Base-by-base conservation (phyloP, 352 stramenopile genomes). In the Phytophthora pluvialis region DNA sequence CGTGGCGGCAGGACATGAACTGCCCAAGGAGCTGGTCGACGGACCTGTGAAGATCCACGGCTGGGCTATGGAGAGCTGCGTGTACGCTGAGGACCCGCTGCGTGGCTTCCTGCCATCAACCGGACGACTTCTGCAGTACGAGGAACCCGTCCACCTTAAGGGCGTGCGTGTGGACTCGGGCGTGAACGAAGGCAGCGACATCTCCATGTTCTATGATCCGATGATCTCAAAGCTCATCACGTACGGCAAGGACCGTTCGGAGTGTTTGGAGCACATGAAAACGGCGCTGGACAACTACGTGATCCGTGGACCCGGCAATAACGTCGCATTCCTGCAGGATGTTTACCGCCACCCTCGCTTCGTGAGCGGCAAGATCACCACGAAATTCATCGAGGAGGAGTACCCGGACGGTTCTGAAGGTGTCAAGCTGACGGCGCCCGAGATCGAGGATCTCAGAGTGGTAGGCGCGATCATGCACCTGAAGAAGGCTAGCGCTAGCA, bases 21-120 rank as follows among this genome's bases (percentile, higher is more conserved):
- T 99, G 15, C 96, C 96, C 1, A 73, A 88, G 36, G 67, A 90
- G 42, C 75, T 98, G 60, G 79, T 95, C 31, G 67, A 85, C 4
- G 77, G 76, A 15, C 76, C 78, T 7, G 58, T 90, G 9, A 72
- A 81, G 61, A 90, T 88, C 56, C 75, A 88, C 46, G 77, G 83
- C 36, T 90, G 73, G 72, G 91, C 95, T 9, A 94, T 99, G 68
- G 97, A 99, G 73, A 89, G 86, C 28, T 81, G 97, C 47, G 94
- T 99, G 61, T 99, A 99, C 72, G 97, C 97, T 6, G 97, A 99
- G 74, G 95, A 99, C 81, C 97, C 97, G 8, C 73, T 98, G 32
- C 80, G 95, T 36, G 91, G 90, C 38, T 99, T 99, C 72, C 71
- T 99, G 46, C 97, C 97, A 9, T 98, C 90, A 32, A 98, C 97